Conservation (phyloP, 1,284 basidiomycete species). For the Cronartium quercuum region DNA sequence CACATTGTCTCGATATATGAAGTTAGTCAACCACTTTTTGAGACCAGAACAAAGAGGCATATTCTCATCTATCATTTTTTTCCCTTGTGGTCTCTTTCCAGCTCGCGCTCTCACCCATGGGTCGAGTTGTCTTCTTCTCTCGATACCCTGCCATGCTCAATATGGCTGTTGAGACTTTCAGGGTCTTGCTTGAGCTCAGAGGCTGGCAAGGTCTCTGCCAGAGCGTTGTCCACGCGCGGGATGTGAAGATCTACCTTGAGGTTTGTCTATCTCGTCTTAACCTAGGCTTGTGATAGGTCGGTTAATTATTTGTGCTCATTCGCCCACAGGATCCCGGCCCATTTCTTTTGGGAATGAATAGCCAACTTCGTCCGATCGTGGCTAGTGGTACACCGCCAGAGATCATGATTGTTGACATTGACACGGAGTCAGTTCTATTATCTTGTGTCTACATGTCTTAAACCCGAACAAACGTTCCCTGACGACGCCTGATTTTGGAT, state of each 20-base stretch:
- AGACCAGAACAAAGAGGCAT: background rate
- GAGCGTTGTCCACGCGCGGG: constrained; percentile 76
- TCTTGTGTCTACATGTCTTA: background rate
- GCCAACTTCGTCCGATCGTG: constrained; percentile 73
- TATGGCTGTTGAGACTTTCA: constrained; percentile 72
- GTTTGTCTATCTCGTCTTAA: background rate
- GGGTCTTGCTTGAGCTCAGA: constrained; percentile 83
- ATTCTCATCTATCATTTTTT: background rate
- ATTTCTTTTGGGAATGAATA: constrained; percentile 86
- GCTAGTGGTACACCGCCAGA: constrained; percentile 61
- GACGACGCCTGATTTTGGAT: too few species aligned
- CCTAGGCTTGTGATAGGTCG: background rate
- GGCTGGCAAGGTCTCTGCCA: constrained; percentile 88
- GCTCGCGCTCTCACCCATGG: constrained; percentile 85
- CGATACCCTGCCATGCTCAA: constrained; percentile 78
- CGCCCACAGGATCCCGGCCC: constrained; percentile 59
- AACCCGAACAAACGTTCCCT: too few species aligned
- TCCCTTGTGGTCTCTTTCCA: background rate
- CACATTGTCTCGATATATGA: constrained; percentile 90
- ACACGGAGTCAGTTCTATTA: constrained; percentile 70
- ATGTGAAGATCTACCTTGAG: constrained; percentile 68
- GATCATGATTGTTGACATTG: constrained; percentile 84
- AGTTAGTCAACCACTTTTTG: constrained; percentile 43
- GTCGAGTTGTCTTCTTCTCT: constrained; percentile 81
- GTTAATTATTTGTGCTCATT: constrained; percentile 13